Base-by-base conservation (phyloP, 257 asterid species). In the Nicotiana undulata region DNA sequence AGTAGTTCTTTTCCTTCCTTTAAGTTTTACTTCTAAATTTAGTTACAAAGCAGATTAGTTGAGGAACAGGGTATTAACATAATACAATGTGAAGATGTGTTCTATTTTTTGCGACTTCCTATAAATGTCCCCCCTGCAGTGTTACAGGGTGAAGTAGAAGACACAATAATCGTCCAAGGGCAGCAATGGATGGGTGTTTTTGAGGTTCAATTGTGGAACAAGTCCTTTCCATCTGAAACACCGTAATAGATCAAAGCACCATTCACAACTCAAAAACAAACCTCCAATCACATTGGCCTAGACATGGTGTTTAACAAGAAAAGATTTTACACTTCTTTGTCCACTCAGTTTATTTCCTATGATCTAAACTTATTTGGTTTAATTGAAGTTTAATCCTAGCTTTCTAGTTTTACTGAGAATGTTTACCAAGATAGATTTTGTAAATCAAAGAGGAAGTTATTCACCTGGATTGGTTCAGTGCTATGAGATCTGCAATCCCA, bases 401-500 rank as follows among this genome's bases (percentile, higher is more conserved):
- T 46, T 51, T 46, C 29, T 49, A 7, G 44, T 49, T 22, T 17
- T 49, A 72, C 78, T 13, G 61, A 72, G 56, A 9, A 70, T 70
- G 77, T 44, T 44, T 22, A 44, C 3, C 0, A n/a, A 22, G 59
- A 70, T 44, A 70, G 29, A 46, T 24, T 22, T 49, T 13, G 78
- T 40, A 72, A 72, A 63, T 24, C n/a, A 15, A 44, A 44, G 82
- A 44, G 63, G 56, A 79, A 72, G 31, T 28, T 75, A 84, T 31
- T 11, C 37, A 92, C 99, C 94, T 95, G 99, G 87, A 93, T 88
- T 66, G 99, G 98, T 76, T 95, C 98, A 20, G 94, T 93, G 87
- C 98, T 95, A 52, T 92, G 98, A 83, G 99, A 95, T 89, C 95
- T 88, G 87, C 99, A 95, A 88, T 93, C 99, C 99, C 99, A 95